phyloP scores from a whole-genome alignment of 208 protist genomes.

The Acanthamoeba castellanii region DNA sequence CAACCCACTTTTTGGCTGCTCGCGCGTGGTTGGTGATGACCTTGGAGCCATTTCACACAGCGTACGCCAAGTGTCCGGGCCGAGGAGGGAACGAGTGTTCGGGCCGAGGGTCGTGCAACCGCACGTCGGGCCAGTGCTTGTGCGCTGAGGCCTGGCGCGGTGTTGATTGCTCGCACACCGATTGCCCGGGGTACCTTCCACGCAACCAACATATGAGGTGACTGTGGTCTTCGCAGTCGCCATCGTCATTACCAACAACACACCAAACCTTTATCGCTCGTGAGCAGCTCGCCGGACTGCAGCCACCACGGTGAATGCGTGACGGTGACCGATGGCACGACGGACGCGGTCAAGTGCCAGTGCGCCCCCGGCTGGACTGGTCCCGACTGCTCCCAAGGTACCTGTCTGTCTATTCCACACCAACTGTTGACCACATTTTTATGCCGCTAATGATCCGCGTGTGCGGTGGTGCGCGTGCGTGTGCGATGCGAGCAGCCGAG shows the following conservation, averaged over 20 bases:
- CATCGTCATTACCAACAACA: too few species aligned
- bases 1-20: neutral
- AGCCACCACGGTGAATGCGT: neutral
- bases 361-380: neutral
- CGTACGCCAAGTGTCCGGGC: neutral
- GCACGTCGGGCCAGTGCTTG: neutral
- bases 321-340: neutral
- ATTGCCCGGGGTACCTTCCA: neutral
- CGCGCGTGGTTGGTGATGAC: too few species aligned
- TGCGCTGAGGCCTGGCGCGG: neutral
- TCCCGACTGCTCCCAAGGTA: neutral
- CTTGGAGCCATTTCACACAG: too few species aligned
- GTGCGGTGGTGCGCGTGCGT: too few species aligned
- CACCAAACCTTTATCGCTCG: too few species aligned
- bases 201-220: neutral
- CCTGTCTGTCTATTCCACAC: too few species aligned
- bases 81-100: neutral
- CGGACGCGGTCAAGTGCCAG: neutral
- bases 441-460: too few species aligned
- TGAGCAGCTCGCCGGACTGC: conserved; percentile 8
- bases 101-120: neutral
- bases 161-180: neutral
- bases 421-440: too few species aligned
- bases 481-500: too few species aligned
- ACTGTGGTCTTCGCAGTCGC: too few species aligned